These are phyloP conservation scores for Stephanodiscus triporus DNA, from an alignment of 108 stramenopile species.

Conservation along the genomic window DNA sequence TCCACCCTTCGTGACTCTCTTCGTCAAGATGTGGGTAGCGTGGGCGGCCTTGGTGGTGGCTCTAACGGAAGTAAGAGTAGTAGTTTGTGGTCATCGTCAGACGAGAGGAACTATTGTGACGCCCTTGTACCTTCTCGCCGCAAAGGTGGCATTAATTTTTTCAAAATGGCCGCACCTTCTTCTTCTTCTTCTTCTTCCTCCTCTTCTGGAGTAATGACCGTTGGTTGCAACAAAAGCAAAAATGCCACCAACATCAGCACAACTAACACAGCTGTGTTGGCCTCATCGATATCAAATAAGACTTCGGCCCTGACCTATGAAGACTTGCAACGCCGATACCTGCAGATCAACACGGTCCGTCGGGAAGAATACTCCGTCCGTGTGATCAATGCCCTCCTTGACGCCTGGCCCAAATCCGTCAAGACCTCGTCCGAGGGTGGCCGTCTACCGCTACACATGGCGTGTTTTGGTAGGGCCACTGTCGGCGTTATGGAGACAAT, in stretches of 20 bases:
- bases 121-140: no score
- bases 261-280: not conserved
- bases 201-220: not conserved
- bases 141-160: no score
- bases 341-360: slow-evolving; percentile 42
- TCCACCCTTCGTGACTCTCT: slow-evolving; percentile 13
- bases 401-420: slow-evolving; percentile 77
- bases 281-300: slow-evolving; percentile 1
- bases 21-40: no score
- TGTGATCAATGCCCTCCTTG: slow-evolving; percentile 80
- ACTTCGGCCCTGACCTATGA: slow-evolving; percentile 20
- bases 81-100: no score
- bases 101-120: no score
- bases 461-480: slow-evolving; percentile 81
- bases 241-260: not conserved
- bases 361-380: slow-evolving; percentile 80
- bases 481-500: slow-evolving; percentile 70
- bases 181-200: not conserved
- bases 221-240: not conserved
- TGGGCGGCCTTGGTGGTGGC: no score
- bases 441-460: slow-evolving; percentile 81
- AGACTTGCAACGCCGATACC: slow-evolving; percentile 48
- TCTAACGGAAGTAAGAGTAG: no score
- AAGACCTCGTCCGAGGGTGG: slow-evolving; percentile 83
- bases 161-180: no score